These are phyloP conservation scores for Saturnispora mendoncae DNA, from an alignment of 805 yeast species.

Conservation along the genomic window DNA sequence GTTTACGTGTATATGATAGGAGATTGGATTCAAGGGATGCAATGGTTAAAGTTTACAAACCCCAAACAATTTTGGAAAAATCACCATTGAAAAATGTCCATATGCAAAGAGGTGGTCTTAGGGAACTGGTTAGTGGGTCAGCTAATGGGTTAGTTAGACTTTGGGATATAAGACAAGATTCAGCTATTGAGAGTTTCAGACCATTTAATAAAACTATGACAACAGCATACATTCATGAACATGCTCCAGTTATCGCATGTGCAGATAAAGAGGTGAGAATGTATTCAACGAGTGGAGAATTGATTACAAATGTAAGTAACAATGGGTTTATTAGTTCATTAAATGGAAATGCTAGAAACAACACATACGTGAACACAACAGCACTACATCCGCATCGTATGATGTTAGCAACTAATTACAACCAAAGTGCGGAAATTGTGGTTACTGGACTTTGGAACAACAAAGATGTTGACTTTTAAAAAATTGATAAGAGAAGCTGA, in stretches of 20 bases:
- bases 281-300: slow-evolving; percentile 80
- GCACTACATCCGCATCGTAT: slow-evolving; percentile 89
- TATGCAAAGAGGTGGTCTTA: slow-evolving; percentile 93
- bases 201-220: slow-evolving; percentile 48
- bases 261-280: slow-evolving; percentile 73
- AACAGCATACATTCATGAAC: slow-evolving; percentile 81
- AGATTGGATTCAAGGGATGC: slow-evolving; percentile 78
- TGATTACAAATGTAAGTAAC: slow-evolving; percentile 46
- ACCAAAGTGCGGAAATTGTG: slow-evolving; percentile 65
- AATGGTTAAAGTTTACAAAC: slow-evolving; percentile 75
- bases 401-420: slow-evolving; percentile 81
- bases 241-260: slow-evolving; percentile 88
- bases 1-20: slow-evolving; percentile 83
- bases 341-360: slow-evolving; percentile 37
- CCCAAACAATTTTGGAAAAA: slow-evolving; percentile 22
- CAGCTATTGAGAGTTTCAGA: slow-evolving; percentile 59
- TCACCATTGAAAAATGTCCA: slow-evolving; percentile 59
- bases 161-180: slow-evolving; percentile 80
- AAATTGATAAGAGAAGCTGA: neutral
- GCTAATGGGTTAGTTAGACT: slow-evolving; percentile 74
- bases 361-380: slow-evolving; percentile 53
- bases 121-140: slow-evolving; percentile 81
- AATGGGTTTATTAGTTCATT: slow-evolving; percentile 32
- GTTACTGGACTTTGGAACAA: slow-evolving; percentile 46
- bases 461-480: slow-evolving; percentile 5